A percentile compares a stretch with the other conserved stretches of the same genome.
Conservation (phyloP, 768 basidiomycete species). For the Termitomyces sp. region DNA sequence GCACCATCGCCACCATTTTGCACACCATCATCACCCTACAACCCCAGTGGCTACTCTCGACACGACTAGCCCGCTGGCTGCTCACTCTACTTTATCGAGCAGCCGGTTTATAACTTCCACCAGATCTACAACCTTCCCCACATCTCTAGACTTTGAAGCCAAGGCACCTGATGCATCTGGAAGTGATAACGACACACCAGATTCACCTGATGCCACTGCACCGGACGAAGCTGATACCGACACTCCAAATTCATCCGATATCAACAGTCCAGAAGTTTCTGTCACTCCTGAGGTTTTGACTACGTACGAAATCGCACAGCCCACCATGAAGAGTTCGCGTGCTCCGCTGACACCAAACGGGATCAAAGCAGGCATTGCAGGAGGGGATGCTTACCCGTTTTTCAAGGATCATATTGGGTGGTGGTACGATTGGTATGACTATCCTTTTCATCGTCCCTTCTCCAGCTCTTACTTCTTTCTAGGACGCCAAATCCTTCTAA, state of each 20-base stretch:
- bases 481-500: conserved; percentile 40
- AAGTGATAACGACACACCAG: not conserved
- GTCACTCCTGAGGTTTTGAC: not conserved
- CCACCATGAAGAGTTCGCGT: conserved; percentile 6
- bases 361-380: conserved; percentile 45
- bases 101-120: conserved; percentile 7
- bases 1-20: conserved; percentile 12
- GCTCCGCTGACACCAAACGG: conserved; percentile 35
- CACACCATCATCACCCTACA: conserved; percentile 1
- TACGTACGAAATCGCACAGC: conserved; percentile 4
- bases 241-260: not conserved
- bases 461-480: not conserved
- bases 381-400: conserved; percentile 37
- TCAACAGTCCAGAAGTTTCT: not conserved
- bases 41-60: not conserved
- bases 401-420: conserved; percentile 42
- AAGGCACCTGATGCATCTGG: not conserved
- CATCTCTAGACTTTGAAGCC: not conserved
- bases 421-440: conserved; percentile 45
- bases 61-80: not conserved
- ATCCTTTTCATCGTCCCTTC: not conserved
- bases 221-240: not conserved
- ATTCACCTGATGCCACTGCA: not conserved
- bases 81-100: not conserved
- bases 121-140: not conserved